phyloP scores from a whole-genome alignment of 2,329 filamentous ascomycete genomes.

The Chrysosporium queenslandicum region DNA sequence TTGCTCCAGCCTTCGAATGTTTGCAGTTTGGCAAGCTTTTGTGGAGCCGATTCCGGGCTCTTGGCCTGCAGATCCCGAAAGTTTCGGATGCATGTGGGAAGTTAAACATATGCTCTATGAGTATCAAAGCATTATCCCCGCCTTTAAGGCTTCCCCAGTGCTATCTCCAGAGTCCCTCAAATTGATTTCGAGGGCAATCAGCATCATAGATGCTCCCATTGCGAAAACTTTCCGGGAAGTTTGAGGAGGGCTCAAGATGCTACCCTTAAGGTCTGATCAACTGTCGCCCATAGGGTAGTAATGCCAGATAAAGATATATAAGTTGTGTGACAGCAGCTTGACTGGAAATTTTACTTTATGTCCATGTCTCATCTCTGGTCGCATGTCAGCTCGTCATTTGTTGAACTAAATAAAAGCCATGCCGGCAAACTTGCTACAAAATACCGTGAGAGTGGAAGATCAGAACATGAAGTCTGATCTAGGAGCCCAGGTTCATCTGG shows the following conservation, averaged over 20 bases:
- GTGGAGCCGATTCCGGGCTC: not conserved
- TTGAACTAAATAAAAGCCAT: no score
- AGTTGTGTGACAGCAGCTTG: no score
- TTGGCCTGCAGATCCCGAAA: not conserved
- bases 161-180: not conserved
- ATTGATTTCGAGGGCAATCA: not conserved
- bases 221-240: not conserved
- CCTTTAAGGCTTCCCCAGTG: no score
- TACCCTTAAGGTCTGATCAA: no score
- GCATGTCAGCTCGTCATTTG: no score
- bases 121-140: no score
- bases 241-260: not conserved
- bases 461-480: not conserved
- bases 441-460: not conserved
- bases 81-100: not conserved
- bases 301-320: no score
- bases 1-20: no score
- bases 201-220: not conserved
- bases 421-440: not conserved
- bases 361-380: no score
- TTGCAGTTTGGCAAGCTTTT: not conserved
- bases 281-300: no score
- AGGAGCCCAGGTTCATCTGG: not conserved
- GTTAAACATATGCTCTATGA: not conserved
- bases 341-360: no score